Evolutionary conservation across 2,329 filamentous ascomycete species (phyloP).

Genomic region (Periconia macrospinosa): DNA sequence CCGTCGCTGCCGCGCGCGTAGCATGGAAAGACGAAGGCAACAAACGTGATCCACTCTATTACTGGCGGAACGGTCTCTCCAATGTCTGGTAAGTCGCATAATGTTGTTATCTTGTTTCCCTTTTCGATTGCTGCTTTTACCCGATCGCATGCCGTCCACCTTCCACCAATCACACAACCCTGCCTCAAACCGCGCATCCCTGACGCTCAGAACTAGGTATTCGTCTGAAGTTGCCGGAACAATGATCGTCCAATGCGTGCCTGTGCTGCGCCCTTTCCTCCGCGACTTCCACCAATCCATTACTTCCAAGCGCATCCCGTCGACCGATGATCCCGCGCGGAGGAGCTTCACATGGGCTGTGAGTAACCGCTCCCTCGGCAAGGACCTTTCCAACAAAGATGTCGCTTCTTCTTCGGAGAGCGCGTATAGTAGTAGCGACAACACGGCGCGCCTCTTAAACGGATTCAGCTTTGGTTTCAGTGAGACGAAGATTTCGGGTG

Average conservation of each 20-base stretch:
- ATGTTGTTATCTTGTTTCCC: not conserved
- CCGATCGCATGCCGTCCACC: not conserved
- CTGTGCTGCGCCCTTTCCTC: conserved; percentile 54
- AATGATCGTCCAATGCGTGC: conserved; percentile 59
- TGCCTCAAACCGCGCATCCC: not conserved
- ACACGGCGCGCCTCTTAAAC: not conserved
- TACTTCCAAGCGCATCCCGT: conserved; percentile 29
- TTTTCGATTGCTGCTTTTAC: not conserved
- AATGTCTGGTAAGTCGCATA: not conserved
- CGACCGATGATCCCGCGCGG: not conserved
- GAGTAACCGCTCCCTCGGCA: not conserved
- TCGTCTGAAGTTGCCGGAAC: conserved; percentile 55
- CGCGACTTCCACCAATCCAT: conserved; percentile 46
- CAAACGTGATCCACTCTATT: conserved; percentile 53
- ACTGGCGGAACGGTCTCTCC: conserved; percentile 4
- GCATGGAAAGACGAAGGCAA: conserved; percentile 55
- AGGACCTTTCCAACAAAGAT: not conserved
- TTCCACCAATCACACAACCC: not conserved
- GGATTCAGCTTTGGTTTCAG: conserved; percentile 9
- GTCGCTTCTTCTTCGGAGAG: not conserved
- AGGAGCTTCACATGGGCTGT: conserved; percentile 7
- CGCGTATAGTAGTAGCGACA: not conserved
- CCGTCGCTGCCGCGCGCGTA: conserved; percentile 53
- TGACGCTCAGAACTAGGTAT: not conserved
- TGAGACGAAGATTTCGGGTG: conserved; percentile 4